These are phyloP conservation scores for Trypanosoma cruzi DNA, from an alignment of 208 protist genomes.

Conservation along the genomic window DNA sequence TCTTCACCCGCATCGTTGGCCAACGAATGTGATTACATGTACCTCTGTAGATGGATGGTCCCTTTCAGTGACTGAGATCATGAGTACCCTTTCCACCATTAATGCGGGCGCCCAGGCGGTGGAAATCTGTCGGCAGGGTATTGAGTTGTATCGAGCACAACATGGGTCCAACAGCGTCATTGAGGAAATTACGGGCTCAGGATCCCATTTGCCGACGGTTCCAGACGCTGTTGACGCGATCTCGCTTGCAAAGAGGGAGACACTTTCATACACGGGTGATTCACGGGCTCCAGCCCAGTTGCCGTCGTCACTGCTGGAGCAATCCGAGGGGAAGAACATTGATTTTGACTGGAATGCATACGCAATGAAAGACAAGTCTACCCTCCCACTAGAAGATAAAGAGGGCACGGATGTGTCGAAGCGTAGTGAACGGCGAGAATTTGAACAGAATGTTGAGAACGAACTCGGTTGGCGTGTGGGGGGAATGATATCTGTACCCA, in stretches of 20 bases:
- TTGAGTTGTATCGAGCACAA: constrained; percentile 70
- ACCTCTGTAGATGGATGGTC: constrained; percentile 82
- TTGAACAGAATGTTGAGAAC: constrained; percentile 78
- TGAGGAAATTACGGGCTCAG: constrained; percentile 29
- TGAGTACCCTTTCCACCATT: constrained; percentile 44
- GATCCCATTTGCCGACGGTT: not conserved
- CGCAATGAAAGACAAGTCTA: constrained; percentile 23
- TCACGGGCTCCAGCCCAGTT: not conserved
- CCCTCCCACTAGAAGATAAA: constrained; percentile 27
- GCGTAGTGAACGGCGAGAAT: constrained; percentile 40
- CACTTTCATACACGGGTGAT: not conserved
- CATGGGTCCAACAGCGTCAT: constrained; percentile 57
- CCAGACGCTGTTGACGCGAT: not conserved
- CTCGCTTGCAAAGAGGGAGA: not conserved
- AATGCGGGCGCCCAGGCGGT: constrained; percentile 62
- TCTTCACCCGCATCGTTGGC: constrained; percentile 76
- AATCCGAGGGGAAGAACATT: constrained; percentile 12
- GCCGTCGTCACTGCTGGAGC: not conserved
- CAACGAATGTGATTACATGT: constrained; percentile 49
- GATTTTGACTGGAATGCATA: constrained; percentile 54
- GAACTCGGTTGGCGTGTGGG: constrained; percentile 58
- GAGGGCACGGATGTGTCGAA: constrained; percentile 18
- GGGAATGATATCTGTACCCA: constrained; percentile 59
- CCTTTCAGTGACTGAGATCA: constrained; percentile 45
- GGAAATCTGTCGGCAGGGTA: constrained; percentile 80